Conservation (phyloP, 257 asterid genomes). For the Solanum sparsipilum region DNA sequence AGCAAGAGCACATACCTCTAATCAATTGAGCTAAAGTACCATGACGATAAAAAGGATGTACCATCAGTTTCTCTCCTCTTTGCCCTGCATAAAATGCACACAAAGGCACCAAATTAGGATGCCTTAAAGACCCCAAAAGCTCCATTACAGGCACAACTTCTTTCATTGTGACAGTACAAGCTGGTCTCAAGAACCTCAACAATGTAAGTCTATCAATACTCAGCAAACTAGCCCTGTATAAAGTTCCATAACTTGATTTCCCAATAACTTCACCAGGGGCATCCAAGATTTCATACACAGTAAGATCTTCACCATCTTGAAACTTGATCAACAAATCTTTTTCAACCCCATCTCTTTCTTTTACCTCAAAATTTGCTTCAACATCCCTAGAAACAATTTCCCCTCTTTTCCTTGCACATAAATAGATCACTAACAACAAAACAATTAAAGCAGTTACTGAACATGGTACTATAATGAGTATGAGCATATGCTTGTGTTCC, state of each 20-base stretch:
- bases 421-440: constrained; percentile 24
- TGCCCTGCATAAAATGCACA: constrained; percentile 81
- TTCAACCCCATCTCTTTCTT: constrained; percentile 30
- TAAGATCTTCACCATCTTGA: constrained; percentile 59
- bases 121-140: constrained; percentile 65
- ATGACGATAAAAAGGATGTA: constrained; percentile 57
- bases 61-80: constrained; percentile 77
- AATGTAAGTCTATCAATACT: constrained; percentile 39
- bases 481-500: constrained; percentile 42
- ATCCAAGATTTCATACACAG: constrained; percentile 52
- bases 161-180: constrained; percentile 61
- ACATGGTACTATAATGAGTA: constrained; percentile 30
- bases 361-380: constrained; percentile 30
- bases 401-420: constrained; percentile 23
- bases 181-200: constrained; percentile 84
- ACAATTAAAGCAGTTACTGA: constrained; percentile 18
- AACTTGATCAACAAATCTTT: constrained; percentile 57
- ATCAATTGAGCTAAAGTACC: constrained; percentile 68
- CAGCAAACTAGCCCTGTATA: constrained; percentile 62
- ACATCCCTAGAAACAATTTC: constrained; percentile 25
- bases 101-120: constrained; percentile 72
- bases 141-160: constrained; percentile 58
- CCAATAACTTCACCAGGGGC: constrained; percentile 94
- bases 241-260: constrained; percentile 71
- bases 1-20: constrained; percentile 35